Base-by-base conservation (phyloP, 1,284 basidiomycete species). In the Ceraceosorus guamensis region DNA sequence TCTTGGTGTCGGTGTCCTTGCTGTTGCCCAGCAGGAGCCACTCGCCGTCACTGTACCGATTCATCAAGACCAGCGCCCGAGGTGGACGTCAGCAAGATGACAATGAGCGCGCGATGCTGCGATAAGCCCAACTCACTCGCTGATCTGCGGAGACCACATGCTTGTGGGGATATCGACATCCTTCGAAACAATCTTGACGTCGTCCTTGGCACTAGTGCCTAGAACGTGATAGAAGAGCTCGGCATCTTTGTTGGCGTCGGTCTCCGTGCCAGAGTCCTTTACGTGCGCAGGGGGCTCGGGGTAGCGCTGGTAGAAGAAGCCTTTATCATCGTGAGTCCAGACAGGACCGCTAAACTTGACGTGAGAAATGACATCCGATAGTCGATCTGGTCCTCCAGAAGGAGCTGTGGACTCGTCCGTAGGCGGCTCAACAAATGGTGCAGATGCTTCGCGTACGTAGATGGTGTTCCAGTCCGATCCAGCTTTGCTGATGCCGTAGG, bases 401-500 rank as follows among this genome's bases (percentile, higher is more conserved):
- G 61, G 55, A 43, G 68, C 60, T 6, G 63, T 54, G 44, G 63
- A 57, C n/a, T 58, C 52, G 43, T 60, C 62, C 46, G 57, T 48
- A 56, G 65, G 50, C 52, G 58, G 55, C 24, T 33, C 32, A 45
- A 37, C 51, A 33, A 74, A 70, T 4, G 71, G 70, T 55, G 65
- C 60, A 5, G 57, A 52, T 0, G 71, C 73, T 35, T 59, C 51
- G 50, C 72, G 68, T 31, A 75, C 49, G 48, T 67, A 76, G 54
- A 76, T 61, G 48, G 61, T 65, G 50, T 56, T 45, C 73, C 73
- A 76, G 66, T 76, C 72, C 10, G 66, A 68, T 13, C 73, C 73
- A 48, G 66, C 66, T 55, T 67, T 67, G 55, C 66, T 66, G 57
- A 76, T 66, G 13, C 64, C 67, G 49, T 76, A 76, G 0, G 70